Conservation (phyloP, 495 filamentous ascomycete species). For the Penicillium coffeae region DNA sequence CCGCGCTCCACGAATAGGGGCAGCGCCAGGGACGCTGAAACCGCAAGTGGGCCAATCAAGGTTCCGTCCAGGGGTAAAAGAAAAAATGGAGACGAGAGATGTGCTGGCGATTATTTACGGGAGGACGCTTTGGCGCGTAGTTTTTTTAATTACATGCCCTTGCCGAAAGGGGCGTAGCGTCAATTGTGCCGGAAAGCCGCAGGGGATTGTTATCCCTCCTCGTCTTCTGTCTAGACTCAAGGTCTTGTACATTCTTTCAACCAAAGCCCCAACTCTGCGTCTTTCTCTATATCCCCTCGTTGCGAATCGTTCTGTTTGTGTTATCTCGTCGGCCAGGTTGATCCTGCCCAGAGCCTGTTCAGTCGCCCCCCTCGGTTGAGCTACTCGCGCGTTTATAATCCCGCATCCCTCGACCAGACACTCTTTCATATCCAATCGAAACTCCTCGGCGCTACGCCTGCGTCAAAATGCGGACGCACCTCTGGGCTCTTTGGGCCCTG, state of each 20-base stretch:
- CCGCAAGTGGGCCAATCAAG: background rate
- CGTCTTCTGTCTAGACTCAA: too few species aligned
- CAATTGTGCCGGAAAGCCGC: too few species aligned
- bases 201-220: too few species aligned
- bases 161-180: too few species aligned
- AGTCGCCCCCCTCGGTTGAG: background rate
- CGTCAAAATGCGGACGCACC: constrained; percentile 26
- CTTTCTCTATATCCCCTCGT: background rate
- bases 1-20: background rate
- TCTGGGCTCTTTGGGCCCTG: constrained; percentile 30
- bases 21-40: background rate
- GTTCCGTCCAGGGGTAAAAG: background rate
- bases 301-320: background rate
- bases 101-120: too few species aligned
- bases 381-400: constrained; percentile 3
- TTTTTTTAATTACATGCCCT: too few species aligned
- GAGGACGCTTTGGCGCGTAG: too few species aligned
- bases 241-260: too few species aligned
- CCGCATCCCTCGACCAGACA: background rate
- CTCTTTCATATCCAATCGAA: background rate
- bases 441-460: background rate
- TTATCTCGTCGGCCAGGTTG: constrained; percentile 24
- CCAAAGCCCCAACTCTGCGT: too few species aligned
- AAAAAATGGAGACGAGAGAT: too few species aligned
- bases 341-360: constrained; percentile 17